Evolutionary conservation across 306 rosid genomes (phyloP).

Genomic region (Nissolia schottii): DNA sequence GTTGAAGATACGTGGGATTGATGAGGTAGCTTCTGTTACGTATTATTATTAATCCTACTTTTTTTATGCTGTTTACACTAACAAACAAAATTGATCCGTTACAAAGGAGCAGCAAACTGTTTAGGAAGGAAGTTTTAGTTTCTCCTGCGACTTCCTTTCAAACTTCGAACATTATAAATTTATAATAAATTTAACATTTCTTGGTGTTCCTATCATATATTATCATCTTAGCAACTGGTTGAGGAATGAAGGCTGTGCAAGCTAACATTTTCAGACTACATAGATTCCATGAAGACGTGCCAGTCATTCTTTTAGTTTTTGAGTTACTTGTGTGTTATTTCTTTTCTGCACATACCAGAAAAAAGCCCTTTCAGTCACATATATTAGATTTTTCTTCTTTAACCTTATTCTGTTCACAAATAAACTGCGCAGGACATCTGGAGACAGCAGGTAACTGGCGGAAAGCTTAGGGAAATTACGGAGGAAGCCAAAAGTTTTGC

Average conservation of each 20-base stretch:
- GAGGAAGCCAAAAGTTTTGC: constrained; percentile 95
- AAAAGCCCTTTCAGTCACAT: not conserved
- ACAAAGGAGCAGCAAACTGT: not conserved
- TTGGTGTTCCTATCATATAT: not conserved
- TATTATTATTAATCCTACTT: not conserved
- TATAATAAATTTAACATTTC: not conserved
- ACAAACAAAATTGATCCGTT: not conserved
- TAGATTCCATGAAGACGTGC: not conserved
- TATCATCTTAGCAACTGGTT: constrained; percentile 7
- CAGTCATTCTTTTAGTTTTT: not conserved
- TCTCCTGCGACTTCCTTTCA: constrained; percentile 3
- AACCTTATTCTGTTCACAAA: constrained; percentile 21
- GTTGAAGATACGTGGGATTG: constrained; percentile 92
- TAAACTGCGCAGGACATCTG: constrained; percentile 64
- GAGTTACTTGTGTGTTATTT: not conserved
- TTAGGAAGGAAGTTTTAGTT: constrained; percentile 1
- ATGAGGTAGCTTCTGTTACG: constrained; percentile 59
- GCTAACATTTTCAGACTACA: not conserved
- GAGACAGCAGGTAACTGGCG: constrained; percentile 94
- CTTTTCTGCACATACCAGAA: not conserved
- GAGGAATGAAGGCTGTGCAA: not conserved
- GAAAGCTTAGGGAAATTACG: constrained; percentile 88
- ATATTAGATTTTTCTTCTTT: not conserved
- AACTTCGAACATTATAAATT: not conserved
- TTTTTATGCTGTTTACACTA: not conserved